A percentile compares a stretch with the other conserved stretches of the same genome.
Evolutionary conservation across 345 rosid species (phyloP).

Genomic region (Odontarrhena argentea): DNA sequence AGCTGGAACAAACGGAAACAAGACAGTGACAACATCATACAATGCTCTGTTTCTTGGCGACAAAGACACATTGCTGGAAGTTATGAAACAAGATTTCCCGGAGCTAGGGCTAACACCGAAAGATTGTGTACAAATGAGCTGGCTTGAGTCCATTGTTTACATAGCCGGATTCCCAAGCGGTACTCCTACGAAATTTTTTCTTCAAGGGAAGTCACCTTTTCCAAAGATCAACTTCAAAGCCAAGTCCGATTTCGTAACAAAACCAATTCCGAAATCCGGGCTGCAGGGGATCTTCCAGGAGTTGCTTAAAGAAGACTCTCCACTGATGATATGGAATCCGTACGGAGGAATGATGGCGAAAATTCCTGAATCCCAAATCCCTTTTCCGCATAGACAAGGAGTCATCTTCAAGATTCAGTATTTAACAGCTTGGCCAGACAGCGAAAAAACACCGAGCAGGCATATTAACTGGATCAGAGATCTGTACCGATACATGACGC

Average conservation of each 20-base stretch:
- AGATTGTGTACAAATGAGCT: constrained; percentile 56
- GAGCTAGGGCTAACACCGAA: constrained; percentile 50
- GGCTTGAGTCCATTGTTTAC: constrained; percentile 56
- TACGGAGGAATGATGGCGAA: constrained; percentile 65
- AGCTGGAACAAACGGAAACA: constrained; percentile 24
- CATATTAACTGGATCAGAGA: constrained; percentile 50
- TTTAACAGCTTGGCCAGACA: constrained; percentile 41
- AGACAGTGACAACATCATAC: constrained; percentile 42
- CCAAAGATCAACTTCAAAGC: constrained; percentile 54
- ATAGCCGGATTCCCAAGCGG: constrained; percentile 47
- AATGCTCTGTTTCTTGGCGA: constrained; percentile 50
- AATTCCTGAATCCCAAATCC: constrained; percentile 48
- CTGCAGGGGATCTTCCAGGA: constrained; percentile 52
- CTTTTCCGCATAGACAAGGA: constrained; percentile 63
- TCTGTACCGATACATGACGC: constrained; percentile 51
- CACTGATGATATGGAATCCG: constrained; percentile 59
- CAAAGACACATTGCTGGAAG: constrained; percentile 31
- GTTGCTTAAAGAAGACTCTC: constrained; percentile 44
- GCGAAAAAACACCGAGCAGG: constrained; percentile 17
- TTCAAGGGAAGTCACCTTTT: constrained; percentile 49
- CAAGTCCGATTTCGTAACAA: constrained; percentile 53
- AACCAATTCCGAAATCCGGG: constrained; percentile 33
- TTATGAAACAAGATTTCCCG: constrained; percentile 53
- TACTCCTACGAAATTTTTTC: constrained; percentile 42
- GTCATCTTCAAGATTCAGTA: constrained; percentile 53